Evolutionary conservation across 805 yeast species (phyloP), one percentile per base, ranked within the genome.

Genomic region (Monosporozyma servazzii): DNA sequence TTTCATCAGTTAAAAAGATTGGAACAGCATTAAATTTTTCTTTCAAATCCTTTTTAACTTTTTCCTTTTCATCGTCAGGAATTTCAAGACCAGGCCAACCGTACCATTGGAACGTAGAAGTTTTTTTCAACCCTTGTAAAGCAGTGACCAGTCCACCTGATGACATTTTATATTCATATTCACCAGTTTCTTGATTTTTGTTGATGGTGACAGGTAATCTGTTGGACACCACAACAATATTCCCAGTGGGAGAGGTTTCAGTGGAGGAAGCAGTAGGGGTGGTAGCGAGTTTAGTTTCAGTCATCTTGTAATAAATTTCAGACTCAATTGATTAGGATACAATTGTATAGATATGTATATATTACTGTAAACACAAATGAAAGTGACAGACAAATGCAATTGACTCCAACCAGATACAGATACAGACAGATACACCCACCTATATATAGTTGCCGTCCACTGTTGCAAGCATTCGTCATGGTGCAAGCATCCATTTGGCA

Each of bases 101-200:
- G 62, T 87, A 82, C 99, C 99, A 93, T 65, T 89, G 93, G 70
- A 89, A 89, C 47, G 85, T 83, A 9, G 88, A 81, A 2, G 83
- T 71, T 62, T 86, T 86, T 67, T 88, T 88, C 50, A 93, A 72
- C 1, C 98, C 98, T 63, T 90, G 95, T 42, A 93, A 73, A 0
- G 97, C 99, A 1, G 97, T 88, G 23, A 95, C 99, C 47, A 93
- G 77, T 1, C 99, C 99, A 27, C 99, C 99, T 1, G 96, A 86
- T 30, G 97, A 89, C 97, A 93, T 88, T 47, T 82, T 71, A 67
- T 91, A 93, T 53, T 81, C 81, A 66, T 88, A 93, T 11, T 76
- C 67, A 3, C 91, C 89, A 10, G 67, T 65, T 45, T 75, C 72
- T 1, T 71, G 65, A 15, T 76, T 75, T 50, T 88, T 76, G 56